Evolutionary conservation across 192 early-diverging fungal genomes (phyloP).

Genomic region (Geranomyces variabilis): DNA sequence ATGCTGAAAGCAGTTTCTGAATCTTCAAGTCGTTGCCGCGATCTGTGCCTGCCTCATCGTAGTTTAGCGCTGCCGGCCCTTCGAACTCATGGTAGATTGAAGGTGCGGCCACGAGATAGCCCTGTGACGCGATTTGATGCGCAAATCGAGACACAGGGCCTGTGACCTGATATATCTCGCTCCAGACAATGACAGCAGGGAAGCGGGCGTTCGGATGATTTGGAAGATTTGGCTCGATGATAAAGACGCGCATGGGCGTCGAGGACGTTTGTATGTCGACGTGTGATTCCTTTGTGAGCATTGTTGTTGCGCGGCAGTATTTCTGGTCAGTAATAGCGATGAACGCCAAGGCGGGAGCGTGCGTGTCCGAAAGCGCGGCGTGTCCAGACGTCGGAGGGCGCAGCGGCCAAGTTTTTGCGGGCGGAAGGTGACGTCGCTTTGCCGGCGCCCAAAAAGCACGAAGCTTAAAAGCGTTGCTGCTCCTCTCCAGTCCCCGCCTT

Average conservation of each 20-base stretch:
- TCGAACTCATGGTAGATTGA: conserved; percentile 20
- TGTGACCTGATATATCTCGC: conserved; percentile 16
- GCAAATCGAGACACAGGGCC: conserved; percentile 16
- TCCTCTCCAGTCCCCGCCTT: too few species aligned
- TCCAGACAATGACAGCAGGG: conserved; percentile 5
- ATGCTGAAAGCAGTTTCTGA: conserved; percentile 1
- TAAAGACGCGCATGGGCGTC: conserved; percentile 5
- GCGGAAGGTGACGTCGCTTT: too few species aligned
- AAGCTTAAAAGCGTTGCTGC: too few species aligned
- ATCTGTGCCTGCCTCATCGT: conserved; percentile 21
- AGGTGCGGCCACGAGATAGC: conserved; percentile 9
- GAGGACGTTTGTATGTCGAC: neutral
- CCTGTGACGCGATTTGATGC: conserved; percentile 15
- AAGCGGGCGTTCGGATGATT: neutral
- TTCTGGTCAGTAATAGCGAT: too few species aligned
- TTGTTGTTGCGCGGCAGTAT: neutral
- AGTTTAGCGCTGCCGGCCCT: conserved; percentile 13
- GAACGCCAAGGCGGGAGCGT: too few species aligned
- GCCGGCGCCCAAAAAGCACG: too few species aligned
- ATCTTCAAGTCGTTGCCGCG: conserved; percentile 16
- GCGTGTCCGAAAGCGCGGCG: too few species aligned
- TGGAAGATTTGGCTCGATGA: conserved; percentile 8
- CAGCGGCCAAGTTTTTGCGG: too few species aligned
- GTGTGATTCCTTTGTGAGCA: conserved; percentile 7
- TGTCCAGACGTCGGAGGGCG: too few species aligned